Conservation (phyloP, 306 rosid species). For the Aeschynomene evenia region DNA sequence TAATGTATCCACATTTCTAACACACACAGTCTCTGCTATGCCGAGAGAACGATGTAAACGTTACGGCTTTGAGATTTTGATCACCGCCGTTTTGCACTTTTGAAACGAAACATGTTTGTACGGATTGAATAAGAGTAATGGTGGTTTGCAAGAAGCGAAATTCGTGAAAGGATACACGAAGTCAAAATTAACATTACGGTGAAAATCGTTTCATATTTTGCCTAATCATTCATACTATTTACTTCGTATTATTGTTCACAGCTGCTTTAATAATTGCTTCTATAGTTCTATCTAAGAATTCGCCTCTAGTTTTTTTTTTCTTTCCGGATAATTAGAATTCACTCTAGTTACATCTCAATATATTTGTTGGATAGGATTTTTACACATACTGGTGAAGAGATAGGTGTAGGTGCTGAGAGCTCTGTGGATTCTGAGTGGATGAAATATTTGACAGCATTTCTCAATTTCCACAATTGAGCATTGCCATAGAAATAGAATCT, state of each 20-base stretch:
- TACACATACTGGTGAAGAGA: conserved; percentile 51
- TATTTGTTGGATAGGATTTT: conserved; percentile 39
- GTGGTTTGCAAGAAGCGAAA: too few species aligned
- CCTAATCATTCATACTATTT: too few species aligned
- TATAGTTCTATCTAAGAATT: not conserved
- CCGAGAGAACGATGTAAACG: not conserved
- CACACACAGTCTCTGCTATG: not conserved
- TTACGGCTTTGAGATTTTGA: not conserved
- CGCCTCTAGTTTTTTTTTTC: too few species aligned
- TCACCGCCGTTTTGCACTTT: not conserved
- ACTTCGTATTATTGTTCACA: too few species aligned
- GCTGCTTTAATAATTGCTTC: not conserved
- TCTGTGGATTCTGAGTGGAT: conserved; percentile 66
- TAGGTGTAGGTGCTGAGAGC: conserved; percentile 49
- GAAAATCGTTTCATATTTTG: too few species aligned
- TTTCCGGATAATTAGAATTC: too few species aligned
- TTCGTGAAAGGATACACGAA: too few species aligned
- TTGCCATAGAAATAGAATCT: too few species aligned
- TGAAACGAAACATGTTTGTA: not conserved
- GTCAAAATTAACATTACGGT: too few species aligned
- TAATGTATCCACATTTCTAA: not conserved
- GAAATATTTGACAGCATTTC: conserved; percentile 67
- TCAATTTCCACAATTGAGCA: not conserved
- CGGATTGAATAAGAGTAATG: not conserved
- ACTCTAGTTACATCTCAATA: not conserved